Evolutionary conservation across 768 basidiomycete genomes (phyloP).

Genomic region (Hypsizygus marmoreus): DNA sequence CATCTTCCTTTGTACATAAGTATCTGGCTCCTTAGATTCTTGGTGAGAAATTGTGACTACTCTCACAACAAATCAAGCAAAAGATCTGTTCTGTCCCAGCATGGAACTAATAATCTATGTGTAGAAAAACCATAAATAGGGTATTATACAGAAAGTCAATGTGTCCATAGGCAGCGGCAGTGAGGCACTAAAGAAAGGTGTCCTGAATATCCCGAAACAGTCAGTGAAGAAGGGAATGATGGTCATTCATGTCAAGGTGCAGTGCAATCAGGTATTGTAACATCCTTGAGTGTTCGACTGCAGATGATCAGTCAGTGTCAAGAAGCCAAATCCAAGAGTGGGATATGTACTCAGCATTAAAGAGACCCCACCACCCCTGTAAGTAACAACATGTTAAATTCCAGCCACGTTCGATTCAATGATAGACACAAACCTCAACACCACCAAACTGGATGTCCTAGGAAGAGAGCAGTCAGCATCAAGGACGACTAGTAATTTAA

Average conservation of each 20-base stretch:
- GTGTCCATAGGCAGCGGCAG: too few relatives aligned
- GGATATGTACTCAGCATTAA: conserved; percentile 42
- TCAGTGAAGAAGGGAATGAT: neutral
- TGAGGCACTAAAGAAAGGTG: too few relatives aligned
- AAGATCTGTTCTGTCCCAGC: too few relatives aligned
- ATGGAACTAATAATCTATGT: too few relatives aligned
- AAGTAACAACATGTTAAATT: too few relatives aligned
- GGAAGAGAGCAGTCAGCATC: neutral
- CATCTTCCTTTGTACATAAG: too few relatives aligned
- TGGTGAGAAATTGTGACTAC: too few relatives aligned
- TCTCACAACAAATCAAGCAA: too few relatives aligned
- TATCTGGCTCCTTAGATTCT: too few relatives aligned
- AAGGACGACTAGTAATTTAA: neutral
- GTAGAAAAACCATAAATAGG: too few relatives aligned
- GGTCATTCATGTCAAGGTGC: conserved; percentile 26
- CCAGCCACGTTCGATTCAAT: too few relatives aligned
- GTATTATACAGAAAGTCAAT: too few relatives aligned
- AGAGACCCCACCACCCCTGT: conserved; percentile 52
- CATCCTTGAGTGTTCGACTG: conserved; percentile 70
- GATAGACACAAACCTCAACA: conserved; percentile 60
- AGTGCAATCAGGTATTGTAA: conserved; percentile 64
- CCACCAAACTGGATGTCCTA: conserved; percentile 70
- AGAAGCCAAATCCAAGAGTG: neutral
- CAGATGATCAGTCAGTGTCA: conserved; percentile 2
- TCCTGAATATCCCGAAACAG: conserved; percentile 1